Evolutionary conservation across 352 stramenopile species (phyloP).

Genomic region (Phytophthora chlamydospora): DNA sequence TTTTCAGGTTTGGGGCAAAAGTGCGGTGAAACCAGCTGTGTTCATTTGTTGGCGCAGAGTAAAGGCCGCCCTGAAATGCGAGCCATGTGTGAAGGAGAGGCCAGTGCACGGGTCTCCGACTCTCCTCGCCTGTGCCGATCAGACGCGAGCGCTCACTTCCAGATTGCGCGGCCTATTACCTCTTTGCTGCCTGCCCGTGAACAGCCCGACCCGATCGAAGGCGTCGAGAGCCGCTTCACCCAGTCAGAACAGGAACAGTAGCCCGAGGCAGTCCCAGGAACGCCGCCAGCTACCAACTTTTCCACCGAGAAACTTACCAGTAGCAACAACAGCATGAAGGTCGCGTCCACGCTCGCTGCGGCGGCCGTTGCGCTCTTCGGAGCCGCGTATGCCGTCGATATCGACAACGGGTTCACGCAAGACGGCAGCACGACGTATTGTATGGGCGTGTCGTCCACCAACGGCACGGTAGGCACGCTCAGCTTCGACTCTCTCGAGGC

Average conservation of each 20-base stretch:
- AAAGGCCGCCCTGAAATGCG: conserved; percentile 10
- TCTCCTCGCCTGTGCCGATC: conserved; percentile 31
- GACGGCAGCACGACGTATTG: conserved; percentile 80
- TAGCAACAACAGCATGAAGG: conserved; percentile 31
- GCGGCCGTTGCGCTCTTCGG: conserved; percentile 20
- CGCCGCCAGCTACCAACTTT: conserved; percentile 26
- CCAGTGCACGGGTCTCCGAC: conserved; percentile 28
- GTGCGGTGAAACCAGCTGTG: conserved; percentile 34
- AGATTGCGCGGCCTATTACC: conserved; percentile 35
- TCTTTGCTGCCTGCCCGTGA: conserved; percentile 16
- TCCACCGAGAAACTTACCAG: conserved; percentile 32
- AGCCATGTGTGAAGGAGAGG: conserved; percentile 6
- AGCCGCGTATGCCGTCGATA: conserved; percentile 31
- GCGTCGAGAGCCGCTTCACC: conserved; percentile 2
- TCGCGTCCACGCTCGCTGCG: conserved; percentile 16
- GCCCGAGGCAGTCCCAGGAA: conserved; percentile 12
- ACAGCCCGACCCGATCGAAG: conserved; percentile 24
- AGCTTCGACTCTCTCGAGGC: conserved; percentile 52
- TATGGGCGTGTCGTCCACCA: conserved; percentile 46
- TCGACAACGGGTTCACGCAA: conserved; percentile 68
- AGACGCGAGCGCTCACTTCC: conserved; percentile 31
- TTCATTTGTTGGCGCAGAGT: conserved; percentile 33
- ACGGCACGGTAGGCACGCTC: conserved; percentile 34
- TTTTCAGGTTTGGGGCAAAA: conserved; percentile 9
- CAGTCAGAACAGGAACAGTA: conserved; percentile 6